Evolutionary conservation across 768 basidiomycete genomes (phyloP).

Genomic region (Leccinum fibrillosum): DNA sequence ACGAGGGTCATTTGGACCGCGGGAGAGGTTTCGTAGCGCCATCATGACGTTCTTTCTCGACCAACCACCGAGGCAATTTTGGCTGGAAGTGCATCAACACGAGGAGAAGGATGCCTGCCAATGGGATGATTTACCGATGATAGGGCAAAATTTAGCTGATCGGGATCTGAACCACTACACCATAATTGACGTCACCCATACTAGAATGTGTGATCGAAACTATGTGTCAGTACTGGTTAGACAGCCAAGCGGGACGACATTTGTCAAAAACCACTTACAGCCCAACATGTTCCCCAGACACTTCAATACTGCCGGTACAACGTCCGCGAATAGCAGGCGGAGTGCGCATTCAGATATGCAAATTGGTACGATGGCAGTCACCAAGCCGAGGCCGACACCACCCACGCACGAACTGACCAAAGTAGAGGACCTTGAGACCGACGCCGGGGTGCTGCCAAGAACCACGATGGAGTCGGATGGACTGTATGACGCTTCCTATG

Average conservation of each 20-base stretch:
- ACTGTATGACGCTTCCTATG: slow-evolving; percentile 34
- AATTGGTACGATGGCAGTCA: slow-evolving; percentile 33
- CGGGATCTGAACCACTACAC: too few species aligned
- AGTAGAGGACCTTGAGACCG: slow-evolving; percentile 30
- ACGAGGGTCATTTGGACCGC: slow-evolving; percentile 28
- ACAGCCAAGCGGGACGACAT: not conserved
- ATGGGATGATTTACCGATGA: slow-evolving; percentile 34
- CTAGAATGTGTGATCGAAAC: too few species aligned
- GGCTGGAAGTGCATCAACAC: slow-evolving; percentile 35
- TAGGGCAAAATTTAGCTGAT: not conserved
- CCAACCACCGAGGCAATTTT: slow-evolving; percentile 42
- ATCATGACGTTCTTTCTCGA: slow-evolving; percentile 33
- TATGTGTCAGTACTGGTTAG: too few species aligned
- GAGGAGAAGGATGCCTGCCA: slow-evolving; percentile 31
- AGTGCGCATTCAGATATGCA: slow-evolving; percentile 38
- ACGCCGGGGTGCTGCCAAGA: slow-evolving; percentile 23
- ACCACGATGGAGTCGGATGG: slow-evolving; percentile 18
- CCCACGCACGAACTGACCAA: slow-evolving; percentile 43
- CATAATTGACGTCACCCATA: too few species aligned
- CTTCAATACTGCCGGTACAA: slow-evolving; percentile 33
- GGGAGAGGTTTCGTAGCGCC: slow-evolving; percentile 30
- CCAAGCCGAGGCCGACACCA: slow-evolving; percentile 46
- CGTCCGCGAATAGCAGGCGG: slow-evolving; percentile 33
- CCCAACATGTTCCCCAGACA: slow-evolving; percentile 34
- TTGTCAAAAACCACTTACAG: slow-evolving; percentile 22